A percentile compares a stretch with the other conserved stretches of the same genome.
phyloP scores from a whole-genome alignment of 2,329 filamentous ascomycete genomes.

The Penicillium sp. region DNA sequence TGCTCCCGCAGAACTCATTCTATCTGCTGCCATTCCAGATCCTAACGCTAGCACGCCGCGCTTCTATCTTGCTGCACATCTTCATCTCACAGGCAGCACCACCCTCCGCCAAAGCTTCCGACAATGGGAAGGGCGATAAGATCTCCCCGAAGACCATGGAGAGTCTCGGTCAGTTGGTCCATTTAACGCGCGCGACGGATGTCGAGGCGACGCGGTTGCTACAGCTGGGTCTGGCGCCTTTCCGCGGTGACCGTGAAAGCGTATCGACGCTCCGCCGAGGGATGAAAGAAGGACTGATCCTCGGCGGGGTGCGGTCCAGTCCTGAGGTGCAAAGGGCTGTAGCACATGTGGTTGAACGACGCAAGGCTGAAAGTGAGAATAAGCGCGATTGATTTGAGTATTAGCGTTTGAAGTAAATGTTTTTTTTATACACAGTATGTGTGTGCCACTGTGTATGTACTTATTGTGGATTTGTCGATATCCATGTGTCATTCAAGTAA shows the following conservation, averaged over 20 bases:
- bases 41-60: conserved; percentile 68
- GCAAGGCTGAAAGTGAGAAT: conserved; percentile 41
- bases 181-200: conserved; percentile 58
- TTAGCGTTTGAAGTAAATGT: background rate
- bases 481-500: background rate
- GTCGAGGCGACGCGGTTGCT: conserved; percentile 67
- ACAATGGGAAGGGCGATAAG: conserved; percentile 29
- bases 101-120: conserved; percentile 48
- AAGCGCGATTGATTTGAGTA: conserved; percentile 20
- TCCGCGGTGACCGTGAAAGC: conserved; percentile 65
- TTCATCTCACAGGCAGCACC: conserved; percentile 78
- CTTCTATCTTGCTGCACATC: conserved; percentile 75
- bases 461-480: background rate
- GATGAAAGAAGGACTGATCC: conserved; percentile 80
- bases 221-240: conserved; percentile 76
- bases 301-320: conserved; percentile 76
- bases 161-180: conserved; percentile 65
- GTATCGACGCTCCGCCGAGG: conserved; percentile 63
- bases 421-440: too few relatives aligned
- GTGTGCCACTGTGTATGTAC: too few relatives aligned
- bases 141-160: conserved; percentile 52
- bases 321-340: conserved; percentile 79
- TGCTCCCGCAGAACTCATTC: conserved; percentile 45
- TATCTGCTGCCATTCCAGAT: conserved; percentile 74
- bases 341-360: conserved; percentile 61